Evolutionary conservation across 1,139 yeast genomes (phyloP).

Genomic region (Candida sanyaensis): DNA sequence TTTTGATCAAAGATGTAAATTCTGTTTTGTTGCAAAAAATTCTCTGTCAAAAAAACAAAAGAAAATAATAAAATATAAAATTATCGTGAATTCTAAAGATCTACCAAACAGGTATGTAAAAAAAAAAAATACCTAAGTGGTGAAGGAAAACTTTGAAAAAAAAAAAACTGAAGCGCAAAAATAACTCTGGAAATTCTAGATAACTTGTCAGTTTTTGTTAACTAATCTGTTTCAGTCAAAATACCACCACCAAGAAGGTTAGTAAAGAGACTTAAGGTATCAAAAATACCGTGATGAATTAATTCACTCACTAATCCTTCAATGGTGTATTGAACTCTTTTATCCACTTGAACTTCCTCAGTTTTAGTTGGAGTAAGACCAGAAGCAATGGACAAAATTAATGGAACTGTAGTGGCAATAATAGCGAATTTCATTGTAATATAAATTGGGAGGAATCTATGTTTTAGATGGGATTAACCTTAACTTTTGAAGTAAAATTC

Average conservation of each 20-base stretch:
- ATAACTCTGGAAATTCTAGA: background rate
- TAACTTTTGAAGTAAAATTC: background rate
- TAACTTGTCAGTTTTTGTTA: too few relatives aligned
- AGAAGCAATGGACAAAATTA: background rate
- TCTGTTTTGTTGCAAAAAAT: background rate
- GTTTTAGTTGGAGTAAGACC: background rate
- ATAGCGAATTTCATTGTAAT: background rate
- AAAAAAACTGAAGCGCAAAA: background rate
- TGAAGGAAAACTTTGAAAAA: too few relatives aligned
- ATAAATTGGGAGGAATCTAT: background rate
- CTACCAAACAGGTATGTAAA: background rate
- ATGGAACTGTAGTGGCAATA: background rate
- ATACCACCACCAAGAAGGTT: background rate
- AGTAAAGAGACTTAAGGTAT: background rate
- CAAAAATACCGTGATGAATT: background rate
- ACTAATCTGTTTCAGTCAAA: constrained; percentile 4
- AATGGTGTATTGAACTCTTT: constrained; percentile 1
- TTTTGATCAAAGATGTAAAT: background rate
- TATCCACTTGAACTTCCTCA: background rate
- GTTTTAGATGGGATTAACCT: background rate
- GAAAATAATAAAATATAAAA: background rate
- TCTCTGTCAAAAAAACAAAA: background rate
- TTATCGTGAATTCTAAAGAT: background rate
- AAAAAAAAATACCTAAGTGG: background rate
- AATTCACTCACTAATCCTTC: constrained; percentile 1